phyloP scores from a whole-genome alignment of 768 basidiomycete genomes.

The Trametes sanguinea region DNA sequence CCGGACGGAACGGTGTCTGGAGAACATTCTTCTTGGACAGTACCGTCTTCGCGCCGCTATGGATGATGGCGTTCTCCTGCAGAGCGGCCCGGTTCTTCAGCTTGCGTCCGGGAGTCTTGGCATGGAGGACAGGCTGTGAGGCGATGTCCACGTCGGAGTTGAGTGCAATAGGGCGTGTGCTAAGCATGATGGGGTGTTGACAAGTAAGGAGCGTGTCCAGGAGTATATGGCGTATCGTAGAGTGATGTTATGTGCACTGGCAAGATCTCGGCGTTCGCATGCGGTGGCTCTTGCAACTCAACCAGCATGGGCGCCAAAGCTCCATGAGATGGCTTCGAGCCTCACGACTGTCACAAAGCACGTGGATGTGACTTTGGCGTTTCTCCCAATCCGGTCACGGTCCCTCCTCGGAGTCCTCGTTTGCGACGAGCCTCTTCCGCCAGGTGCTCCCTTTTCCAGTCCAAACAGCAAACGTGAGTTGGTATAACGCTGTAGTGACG shows the following conservation, averaged over 20 bases:
- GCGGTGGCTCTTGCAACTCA: conserved; percentile 10
- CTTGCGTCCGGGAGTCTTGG: conserved; percentile 60
- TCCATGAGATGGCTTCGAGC: background rate
- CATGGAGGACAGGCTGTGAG: conserved; percentile 13
- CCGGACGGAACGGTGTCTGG: conserved; percentile 39
- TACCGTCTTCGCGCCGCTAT: conserved; percentile 43
- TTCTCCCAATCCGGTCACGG: background rate
- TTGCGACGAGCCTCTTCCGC: too few species aligned
- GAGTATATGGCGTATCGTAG: too few species aligned
- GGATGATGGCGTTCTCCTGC: conserved; percentile 51
- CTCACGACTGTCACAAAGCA: background rate
- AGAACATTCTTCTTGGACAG: conserved; percentile 42
- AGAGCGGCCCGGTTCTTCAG: conserved; percentile 40
- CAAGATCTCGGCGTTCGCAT: too few species aligned
- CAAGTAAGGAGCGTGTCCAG: too few species aligned
- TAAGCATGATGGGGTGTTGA: conserved; percentile 18
- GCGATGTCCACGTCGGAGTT: conserved; percentile 5
- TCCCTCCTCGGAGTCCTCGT: too few species aligned
- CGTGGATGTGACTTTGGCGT: background rate
- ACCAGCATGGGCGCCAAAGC: background rate
- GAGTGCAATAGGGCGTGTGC: conserved; percentile 19
- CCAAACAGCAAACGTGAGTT: too few species aligned
- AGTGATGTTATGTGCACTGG: too few species aligned
- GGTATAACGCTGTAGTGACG: too few species aligned
- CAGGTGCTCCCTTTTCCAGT: too few species aligned